Evolutionary conservation across 768 basidiomycete species (phyloP).

Genomic region (Lepiota brunneoincarnata): DNA sequence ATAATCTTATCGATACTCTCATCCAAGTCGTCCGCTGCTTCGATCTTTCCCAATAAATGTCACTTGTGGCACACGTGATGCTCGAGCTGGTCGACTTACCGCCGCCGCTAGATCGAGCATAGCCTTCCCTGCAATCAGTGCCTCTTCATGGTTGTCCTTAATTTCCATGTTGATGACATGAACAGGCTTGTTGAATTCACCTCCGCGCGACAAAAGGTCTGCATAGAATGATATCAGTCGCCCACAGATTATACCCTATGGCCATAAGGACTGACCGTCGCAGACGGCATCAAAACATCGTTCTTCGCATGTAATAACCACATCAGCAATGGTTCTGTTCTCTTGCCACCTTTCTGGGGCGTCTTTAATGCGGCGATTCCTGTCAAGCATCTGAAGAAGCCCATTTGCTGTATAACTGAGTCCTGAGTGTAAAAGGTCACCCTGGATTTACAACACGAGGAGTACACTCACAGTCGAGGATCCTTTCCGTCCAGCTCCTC

Average conservation of each 20-base stretch:
- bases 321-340: conserved; percentile 81
- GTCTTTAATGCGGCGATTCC: conserved; percentile 86
- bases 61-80: conserved; percentile 7
- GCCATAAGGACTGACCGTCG: conserved; percentile 66
- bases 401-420: conserved; percentile 90
- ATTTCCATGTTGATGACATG: conserved; percentile 98
- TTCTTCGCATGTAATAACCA: conserved; percentile 99
- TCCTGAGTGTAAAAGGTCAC: conserved; percentile 1
- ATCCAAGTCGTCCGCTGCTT: conserved; percentile 82
- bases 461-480: conserved; percentile 63
- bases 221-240: background rate
- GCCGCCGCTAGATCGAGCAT: conserved; percentile 89
- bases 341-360: conserved; percentile 99
- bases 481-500: conserved; percentile 87
- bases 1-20: conserved; percentile 88
- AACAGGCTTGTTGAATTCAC: conserved; percentile 91
- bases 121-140: conserved; percentile 91
- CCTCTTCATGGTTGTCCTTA: conserved; percentile 99
- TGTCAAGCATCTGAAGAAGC: conserved; percentile 91
- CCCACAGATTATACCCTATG: background rate
- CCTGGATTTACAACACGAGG: background rate
- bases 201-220: conserved; percentile 87
- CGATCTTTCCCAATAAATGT: conserved; percentile 58
- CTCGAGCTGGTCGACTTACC: conserved; percentile 45
- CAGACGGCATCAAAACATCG: conserved; percentile 98